These are phyloP conservation scores for Fusarium incarnatum DNA, from an alignment of 2,329 filamentous ascomycete genomes.

Conservation along the genomic window DNA sequence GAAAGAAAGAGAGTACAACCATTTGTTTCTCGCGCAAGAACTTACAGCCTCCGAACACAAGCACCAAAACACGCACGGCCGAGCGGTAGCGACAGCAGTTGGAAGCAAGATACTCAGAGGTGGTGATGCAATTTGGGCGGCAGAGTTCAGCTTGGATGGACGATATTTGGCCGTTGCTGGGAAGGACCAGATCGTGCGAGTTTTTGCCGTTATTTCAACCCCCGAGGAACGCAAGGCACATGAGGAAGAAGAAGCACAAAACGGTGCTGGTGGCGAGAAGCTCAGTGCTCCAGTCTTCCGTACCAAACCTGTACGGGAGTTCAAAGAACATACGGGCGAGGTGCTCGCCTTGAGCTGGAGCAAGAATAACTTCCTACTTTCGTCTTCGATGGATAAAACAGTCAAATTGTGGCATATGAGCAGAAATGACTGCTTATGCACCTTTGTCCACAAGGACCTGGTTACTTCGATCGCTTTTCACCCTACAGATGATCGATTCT, in stretches of 20 bases:
- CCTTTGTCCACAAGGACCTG: slow-evolving; percentile 94
- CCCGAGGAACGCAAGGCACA: slow-evolving; percentile 80
- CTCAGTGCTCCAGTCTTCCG: slow-evolving; percentile 93
- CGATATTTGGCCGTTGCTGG: slow-evolving; percentile 92
- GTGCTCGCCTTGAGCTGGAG: slow-evolving; percentile 96
- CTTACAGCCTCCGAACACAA: slow-evolving; percentile 70
- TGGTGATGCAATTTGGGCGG: slow-evolving; percentile 85
- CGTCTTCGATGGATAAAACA: slow-evolving; percentile 98
- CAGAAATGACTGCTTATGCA: slow-evolving; percentile 86
- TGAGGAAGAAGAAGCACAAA: slow-evolving; percentile 68
- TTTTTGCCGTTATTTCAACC: slow-evolving; percentile 90
- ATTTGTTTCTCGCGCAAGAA: slow-evolving; percentile 92
- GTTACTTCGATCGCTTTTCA: slow-evolving; percentile 96
- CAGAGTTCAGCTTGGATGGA: slow-evolving; percentile 93
- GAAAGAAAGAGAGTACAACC: slow-evolving; percentile 83
- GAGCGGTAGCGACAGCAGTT: slow-evolving; percentile 52
- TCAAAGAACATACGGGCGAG: slow-evolving; percentile 84
- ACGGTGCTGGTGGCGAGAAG: slow-evolving; percentile 61
- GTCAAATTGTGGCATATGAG: slow-evolving; percentile 94
- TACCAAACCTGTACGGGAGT: slow-evolving; percentile 81
- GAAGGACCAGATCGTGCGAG: slow-evolving; percentile 84
- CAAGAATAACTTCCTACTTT: slow-evolving; percentile 97
- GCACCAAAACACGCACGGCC: slow-evolving; percentile 45
- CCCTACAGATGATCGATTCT: slow-evolving; percentile 94
- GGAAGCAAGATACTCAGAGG: slow-evolving; percentile 57